Conservation (phyloP, 2,329 filamentous ascomycete species). For the Sclerotinia glacialis region DNA sequence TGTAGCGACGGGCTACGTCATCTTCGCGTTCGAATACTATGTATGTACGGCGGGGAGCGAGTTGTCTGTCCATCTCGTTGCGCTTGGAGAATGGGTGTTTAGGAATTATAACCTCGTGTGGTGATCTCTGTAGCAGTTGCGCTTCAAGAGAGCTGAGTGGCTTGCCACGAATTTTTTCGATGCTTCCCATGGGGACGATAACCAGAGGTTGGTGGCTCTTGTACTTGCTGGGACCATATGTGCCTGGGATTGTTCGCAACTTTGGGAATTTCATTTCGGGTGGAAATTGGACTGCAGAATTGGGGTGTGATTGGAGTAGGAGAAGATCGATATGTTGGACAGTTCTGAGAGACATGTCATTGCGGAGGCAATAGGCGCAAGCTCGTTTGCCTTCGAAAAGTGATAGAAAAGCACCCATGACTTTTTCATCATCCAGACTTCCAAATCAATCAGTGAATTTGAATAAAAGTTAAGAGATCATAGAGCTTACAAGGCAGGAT, state of each 20-base stretch:
- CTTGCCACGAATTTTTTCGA: background rate
- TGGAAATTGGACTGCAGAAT: background rate
- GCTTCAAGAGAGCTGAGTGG: background rate
- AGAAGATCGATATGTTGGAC: background rate
- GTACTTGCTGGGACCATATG: background rate
- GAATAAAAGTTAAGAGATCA: background rate
- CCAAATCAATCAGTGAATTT: background rate
- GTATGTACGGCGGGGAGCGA: background rate
- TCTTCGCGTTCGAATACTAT: background rate
- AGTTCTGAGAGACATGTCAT: slow-evolving; percentile 19
- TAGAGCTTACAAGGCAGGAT: background rate
- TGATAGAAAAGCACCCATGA: slow-evolving; percentile 23
- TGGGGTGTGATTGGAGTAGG: background rate
- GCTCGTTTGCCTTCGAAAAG: slow-evolving; percentile 24
- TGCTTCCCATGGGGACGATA: background rate
- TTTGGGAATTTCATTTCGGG: background rate
- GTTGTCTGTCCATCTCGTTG: background rate
- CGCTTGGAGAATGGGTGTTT: background rate
- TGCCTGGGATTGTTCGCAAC: background rate
- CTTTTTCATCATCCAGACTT: background rate
- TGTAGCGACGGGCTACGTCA: background rate
- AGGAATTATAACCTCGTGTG: background rate
- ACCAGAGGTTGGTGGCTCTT: too few species aligned
- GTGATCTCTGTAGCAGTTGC: background rate
- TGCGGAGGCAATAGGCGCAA: slow-evolving; percentile 27